These are phyloP conservation scores for Bipolaris cookei DNA, from an alignment of 2,329 filamentous ascomycete genomes.

Conservation along the genomic window DNA sequence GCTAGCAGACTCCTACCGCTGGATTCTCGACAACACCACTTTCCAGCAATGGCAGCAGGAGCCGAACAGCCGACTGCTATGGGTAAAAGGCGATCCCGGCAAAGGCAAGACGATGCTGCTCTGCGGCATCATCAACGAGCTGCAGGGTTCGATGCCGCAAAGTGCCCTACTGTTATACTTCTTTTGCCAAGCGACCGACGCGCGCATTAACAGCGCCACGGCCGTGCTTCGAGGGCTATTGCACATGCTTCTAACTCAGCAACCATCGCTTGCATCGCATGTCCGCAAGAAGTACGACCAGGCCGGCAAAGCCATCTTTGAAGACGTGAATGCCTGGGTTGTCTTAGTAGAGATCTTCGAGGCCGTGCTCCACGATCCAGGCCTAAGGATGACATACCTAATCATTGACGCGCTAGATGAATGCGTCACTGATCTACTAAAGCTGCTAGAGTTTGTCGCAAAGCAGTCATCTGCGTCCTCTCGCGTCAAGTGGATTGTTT, in stretches of 20 bases:
- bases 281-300: slow-evolving; percentile 37
- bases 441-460: slow-evolving; percentile 4
- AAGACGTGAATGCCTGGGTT: neutral
- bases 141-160: neutral
- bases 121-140: neutral
- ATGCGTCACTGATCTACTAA: slow-evolving; percentile 6
- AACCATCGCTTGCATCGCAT: slow-evolving; percentile 37
- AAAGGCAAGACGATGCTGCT: neutral
- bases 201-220: too few species aligned
- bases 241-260: slow-evolving; percentile 47
- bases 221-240: slow-evolving; percentile 54
- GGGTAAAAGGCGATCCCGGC: neutral
- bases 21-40: slow-evolving; percentile 7
- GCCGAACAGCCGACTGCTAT: neutral
- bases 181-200: slow-evolving; percentile 40
- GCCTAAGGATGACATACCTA: slow-evolving; percentile 7
- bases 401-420: slow-evolving; percentile 27
- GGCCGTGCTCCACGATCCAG: slow-evolving; percentile 49
- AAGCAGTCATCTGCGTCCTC: slow-evolving; percentile 9
- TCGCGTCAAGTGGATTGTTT: slow-evolving; percentile 24
- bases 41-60: slow-evolving; percentile 8
- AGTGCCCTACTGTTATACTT: slow-evolving; percentile 31
- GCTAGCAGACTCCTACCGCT: slow-evolving; percentile 10
- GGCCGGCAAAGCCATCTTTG: neutral
- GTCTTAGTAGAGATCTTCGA: slow-evolving; percentile 44